Conservation (phyloP, 768 basidiomycete species). For the Boletus rufocinnamomeus region DNA sequence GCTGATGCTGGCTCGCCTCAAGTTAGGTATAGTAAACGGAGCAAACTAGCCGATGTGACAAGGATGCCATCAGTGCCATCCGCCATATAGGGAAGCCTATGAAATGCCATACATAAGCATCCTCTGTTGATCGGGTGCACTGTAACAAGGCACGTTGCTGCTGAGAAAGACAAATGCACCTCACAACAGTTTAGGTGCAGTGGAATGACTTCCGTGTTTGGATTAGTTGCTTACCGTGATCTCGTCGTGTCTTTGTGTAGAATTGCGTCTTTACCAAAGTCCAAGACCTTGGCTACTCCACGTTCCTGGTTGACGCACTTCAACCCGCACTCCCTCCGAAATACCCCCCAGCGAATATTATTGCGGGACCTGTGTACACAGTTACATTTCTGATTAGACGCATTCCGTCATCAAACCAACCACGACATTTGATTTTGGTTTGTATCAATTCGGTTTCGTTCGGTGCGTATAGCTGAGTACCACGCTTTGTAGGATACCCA, state of each 20-base stretch:
- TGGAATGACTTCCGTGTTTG: not conserved
- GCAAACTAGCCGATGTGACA: not conserved
- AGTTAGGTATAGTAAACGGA: not conserved
- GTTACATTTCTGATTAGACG: slow-evolving; percentile 5
- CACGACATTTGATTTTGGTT: slow-evolving; percentile 90
- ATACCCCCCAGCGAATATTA: not conserved
- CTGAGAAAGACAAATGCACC: not conserved
- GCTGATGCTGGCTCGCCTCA: not conserved
- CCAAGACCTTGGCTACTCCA: not conserved
- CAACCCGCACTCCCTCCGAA: not conserved
- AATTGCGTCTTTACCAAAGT: not conserved
- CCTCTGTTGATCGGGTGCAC: not conserved
- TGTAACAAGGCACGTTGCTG: not conserved
- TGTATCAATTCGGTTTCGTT: slow-evolving; percentile 6
- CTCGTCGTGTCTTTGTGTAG: not conserved
- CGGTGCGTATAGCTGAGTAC: not conserved
- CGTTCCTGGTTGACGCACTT: not conserved
- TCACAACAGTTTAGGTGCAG: not conserved
- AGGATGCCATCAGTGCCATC: not conserved
- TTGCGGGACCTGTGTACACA: not conserved
- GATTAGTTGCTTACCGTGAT: not conserved
- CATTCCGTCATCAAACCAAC: slow-evolving; percentile 54
- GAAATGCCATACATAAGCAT: slow-evolving; percentile 14
- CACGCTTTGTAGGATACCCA: slow-evolving; percentile 49
- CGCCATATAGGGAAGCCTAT: slow-evolving; percentile 19